Conservation (phyloP, 441 rosid genomes). For the Brassica hybrid region DNA sequence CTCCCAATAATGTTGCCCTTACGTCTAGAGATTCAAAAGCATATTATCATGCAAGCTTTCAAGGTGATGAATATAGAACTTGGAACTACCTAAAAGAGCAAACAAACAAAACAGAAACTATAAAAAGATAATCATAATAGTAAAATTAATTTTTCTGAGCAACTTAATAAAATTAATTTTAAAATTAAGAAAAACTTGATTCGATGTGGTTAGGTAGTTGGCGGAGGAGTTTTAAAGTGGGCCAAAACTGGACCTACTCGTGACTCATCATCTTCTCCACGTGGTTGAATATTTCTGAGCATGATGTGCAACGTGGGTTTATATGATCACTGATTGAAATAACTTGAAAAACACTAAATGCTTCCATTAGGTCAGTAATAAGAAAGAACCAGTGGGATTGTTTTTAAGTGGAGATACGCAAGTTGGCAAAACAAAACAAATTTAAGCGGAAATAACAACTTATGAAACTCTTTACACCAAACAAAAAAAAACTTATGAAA, state of each 20-base stretch:
- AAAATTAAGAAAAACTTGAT: slow-evolving; percentile 20
- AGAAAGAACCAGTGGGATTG: slow-evolving; percentile 14
- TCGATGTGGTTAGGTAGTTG: slow-evolving; percentile 34
- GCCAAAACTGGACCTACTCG: slow-evolving; percentile 10
- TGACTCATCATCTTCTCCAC: slow-evolving; percentile 38
- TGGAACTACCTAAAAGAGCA: slow-evolving; percentile 17
- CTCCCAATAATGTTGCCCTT: no score
- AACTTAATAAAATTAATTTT: no score
- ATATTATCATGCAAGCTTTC: slow-evolving; percentile 1
- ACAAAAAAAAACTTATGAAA: neutral
- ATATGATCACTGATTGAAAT: slow-evolving; percentile 29
- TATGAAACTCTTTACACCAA: neutral
- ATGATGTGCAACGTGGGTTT: slow-evolving; percentile 39
- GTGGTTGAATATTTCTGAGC: slow-evolving; percentile 31
- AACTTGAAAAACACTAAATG: slow-evolving; percentile 23
- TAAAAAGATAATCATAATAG: neutral
- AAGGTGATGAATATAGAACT: neutral
- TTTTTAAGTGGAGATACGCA: slow-evolving; percentile 23
- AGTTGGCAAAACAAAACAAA: slow-evolving; percentile 9
- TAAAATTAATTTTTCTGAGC: slow-evolving; percentile 1
- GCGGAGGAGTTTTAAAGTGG: slow-evolving; percentile 29
- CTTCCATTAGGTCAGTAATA: slow-evolving; percentile 13
- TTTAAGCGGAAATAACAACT: no score
- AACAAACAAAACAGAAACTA: slow-evolving; percentile 30
- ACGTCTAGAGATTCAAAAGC: neutral